phyloP scores from a whole-genome alignment of 441 rosid genomes.

The Flueggea neowawraea region DNA sequence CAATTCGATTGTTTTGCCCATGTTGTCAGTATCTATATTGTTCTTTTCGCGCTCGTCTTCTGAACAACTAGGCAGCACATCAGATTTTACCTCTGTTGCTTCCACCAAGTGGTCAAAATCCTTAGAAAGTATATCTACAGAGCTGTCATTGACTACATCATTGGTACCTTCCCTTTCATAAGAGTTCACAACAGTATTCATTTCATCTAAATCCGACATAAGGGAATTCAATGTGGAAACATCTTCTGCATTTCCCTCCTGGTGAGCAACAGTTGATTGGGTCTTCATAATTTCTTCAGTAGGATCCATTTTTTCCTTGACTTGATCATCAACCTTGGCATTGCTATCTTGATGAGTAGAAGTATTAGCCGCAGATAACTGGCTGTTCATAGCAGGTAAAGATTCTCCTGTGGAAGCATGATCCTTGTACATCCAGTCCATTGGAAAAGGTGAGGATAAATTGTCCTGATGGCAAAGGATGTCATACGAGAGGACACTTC shows the following conservation, averaged over 20 bases:
- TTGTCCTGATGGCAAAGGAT: constrained; percentile 97
- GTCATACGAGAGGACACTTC: constrained; percentile 94
- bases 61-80: constrained; percentile 17
- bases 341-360: constrained; percentile 27
- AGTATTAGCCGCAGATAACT: constrained; percentile 27
- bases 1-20: constrained; percentile 38
- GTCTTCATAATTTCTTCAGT: constrained; percentile 24
- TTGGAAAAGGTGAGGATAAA: constrained; percentile 80
- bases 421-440: constrained; percentile 71
- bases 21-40: constrained; percentile 22
- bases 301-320: constrained; percentile 26
- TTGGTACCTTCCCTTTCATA: constrained; percentile 31
- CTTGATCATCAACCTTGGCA: constrained; percentile 21
- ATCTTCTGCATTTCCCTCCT: constrained; percentile 25
- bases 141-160: constrained; percentile 20
- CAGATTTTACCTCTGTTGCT: constrained; percentile 22
- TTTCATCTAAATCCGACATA: constrained; percentile 21
- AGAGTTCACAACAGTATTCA: constrained; percentile 17
- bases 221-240: constrained; percentile 24
- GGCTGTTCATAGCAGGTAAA: constrained; percentile 14
- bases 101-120: constrained; percentile 26
- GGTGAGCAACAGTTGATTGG: constrained; percentile 25
- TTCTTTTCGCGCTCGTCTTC: constrained; percentile 26
- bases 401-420: constrained; percentile 13
- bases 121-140: constrained; percentile 18